Percentiles rank a stretch among this genome's conserved stretches.
Evolutionary conservation across 768 basidiomycete species (phyloP).

Genomic region (Gymnopilus dilepis): DNA sequence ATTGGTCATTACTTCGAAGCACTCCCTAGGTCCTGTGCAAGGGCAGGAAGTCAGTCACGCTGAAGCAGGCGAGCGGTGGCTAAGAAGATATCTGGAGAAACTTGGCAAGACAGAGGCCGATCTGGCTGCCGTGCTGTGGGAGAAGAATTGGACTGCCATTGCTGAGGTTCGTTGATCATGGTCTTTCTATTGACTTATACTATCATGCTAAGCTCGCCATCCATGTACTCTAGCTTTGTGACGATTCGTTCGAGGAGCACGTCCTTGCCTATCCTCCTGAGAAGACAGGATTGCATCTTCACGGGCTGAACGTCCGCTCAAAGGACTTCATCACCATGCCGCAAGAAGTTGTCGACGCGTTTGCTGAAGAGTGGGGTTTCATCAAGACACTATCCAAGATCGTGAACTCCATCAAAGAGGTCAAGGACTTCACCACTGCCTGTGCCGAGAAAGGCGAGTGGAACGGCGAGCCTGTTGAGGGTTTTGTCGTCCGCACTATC

Average conservation of each 20-base stretch:
- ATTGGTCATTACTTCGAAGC: slow-evolving; percentile 90
- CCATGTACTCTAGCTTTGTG: slow-evolving; percentile 77
- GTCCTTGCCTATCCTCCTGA: slow-evolving; percentile 85
- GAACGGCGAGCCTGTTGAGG: slow-evolving; percentile 87
- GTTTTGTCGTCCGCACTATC: slow-evolving; percentile 89
- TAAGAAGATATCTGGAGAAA: slow-evolving; percentile 65
- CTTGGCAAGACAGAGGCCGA: slow-evolving; percentile 73
- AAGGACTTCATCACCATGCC: slow-evolving; percentile 75
- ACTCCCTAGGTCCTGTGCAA: slow-evolving; percentile 71
- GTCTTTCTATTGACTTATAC: background rate
- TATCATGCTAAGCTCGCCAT: background rate
- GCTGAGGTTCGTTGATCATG: slow-evolving; percentile 69
- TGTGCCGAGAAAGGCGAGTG: slow-evolving; percentile 74
- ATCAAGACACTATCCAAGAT: slow-evolving; percentile 71
- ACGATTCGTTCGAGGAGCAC: slow-evolving; percentile 97
- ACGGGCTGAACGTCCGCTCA: slow-evolving; percentile 82
- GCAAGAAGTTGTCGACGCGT: slow-evolving; percentile 68
- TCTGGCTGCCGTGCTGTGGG: slow-evolving; percentile 77
- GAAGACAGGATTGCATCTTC: slow-evolving; percentile 88
- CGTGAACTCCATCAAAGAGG: slow-evolving; percentile 66
- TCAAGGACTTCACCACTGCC: slow-evolving; percentile 72
- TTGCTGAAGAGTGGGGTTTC: slow-evolving; percentile 93
- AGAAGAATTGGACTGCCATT: slow-evolving; percentile 85
- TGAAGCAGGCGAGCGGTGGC: slow-evolving; percentile 83
- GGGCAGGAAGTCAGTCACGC: slow-evolving; percentile 68